These are phyloP conservation scores for Thermothielavioides terrestris DNA, from an alignment of 495 filamentous ascomycete genomes.

Conservation along the genomic window DNA sequence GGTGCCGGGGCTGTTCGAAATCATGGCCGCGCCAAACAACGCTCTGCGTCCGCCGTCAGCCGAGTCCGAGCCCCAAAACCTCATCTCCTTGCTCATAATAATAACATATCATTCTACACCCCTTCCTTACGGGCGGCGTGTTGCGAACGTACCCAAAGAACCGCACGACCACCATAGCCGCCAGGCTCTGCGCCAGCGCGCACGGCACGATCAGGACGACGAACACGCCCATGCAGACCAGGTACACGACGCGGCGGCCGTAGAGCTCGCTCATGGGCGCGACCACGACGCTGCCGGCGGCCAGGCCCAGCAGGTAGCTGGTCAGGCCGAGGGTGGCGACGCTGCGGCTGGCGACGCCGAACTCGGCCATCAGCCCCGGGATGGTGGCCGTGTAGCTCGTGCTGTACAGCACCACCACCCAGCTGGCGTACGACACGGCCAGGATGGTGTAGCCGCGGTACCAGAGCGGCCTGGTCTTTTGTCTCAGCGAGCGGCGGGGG, in stretches of 20 bases:
- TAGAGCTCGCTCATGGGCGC: constrained; percentile 72
- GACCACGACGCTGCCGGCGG: constrained; percentile 60
- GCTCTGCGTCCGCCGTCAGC: constrained; percentile 37
- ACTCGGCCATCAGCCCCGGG: constrained; percentile 58
- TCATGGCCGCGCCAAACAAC: constrained; percentile 67
- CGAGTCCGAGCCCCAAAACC: not conserved
- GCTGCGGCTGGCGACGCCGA: constrained; percentile 45
- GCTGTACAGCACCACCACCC: constrained; percentile 73
- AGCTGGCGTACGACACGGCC: constrained; percentile 62
- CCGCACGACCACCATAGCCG: constrained; percentile 56
- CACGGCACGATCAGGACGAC: constrained; percentile 61
- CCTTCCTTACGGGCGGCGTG: not conserved
- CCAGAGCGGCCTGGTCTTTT: constrained; percentile 37
- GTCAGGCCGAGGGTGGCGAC: constrained; percentile 69
- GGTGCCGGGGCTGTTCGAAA: constrained; percentile 74
- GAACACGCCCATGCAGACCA: constrained; percentile 53
- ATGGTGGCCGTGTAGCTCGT: constrained; percentile 71
- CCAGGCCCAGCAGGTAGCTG: constrained; percentile 68
- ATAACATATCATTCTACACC: too few relatives aligned
- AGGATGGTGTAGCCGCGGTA: constrained; percentile 57
- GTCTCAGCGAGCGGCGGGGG: not conserved
- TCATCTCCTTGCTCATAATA: too few relatives aligned
- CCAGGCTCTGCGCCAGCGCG: constrained; percentile 56
- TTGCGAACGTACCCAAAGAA: constrained; percentile 53
- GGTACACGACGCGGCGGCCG: constrained; percentile 66